These are phyloP conservation scores for Venturia pyrina DNA, from an alignment of 2,329 filamentous ascomycete species.

Conservation along the genomic window DNA sequence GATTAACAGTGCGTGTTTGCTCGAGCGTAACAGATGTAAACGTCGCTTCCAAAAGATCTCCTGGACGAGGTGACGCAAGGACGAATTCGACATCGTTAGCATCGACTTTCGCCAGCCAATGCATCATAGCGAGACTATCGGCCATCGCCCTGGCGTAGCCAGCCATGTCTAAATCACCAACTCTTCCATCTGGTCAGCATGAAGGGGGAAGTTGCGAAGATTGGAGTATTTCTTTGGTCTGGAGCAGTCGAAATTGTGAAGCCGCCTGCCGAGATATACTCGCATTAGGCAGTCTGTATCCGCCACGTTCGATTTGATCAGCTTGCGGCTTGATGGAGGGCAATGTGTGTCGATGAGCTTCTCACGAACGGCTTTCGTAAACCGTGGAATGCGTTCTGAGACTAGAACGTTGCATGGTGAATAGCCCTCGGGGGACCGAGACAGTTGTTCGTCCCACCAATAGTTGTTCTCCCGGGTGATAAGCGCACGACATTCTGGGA, in stretches of 20 bases:
- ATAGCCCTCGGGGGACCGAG: constrained; percentile 18
- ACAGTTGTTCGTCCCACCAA: constrained; percentile 13
- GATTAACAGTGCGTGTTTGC: constrained; percentile 19
- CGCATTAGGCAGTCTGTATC: constrained; percentile 40
- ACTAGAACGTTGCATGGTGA: constrained; percentile 26
- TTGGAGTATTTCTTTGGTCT: constrained; percentile 24
- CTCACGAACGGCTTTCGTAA: constrained; percentile 19
- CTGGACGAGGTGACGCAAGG: constrained; percentile 20
- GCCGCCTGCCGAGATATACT: constrained; percentile 36
- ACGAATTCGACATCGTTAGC: constrained; percentile 49
- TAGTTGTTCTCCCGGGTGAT: neutral
- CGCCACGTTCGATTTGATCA: constrained; percentile 13
- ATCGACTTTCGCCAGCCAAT: constrained; percentile 40
- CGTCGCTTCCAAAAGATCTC: neutral
- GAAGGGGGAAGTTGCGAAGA: constrained; percentile 40
- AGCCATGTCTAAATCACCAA: constrained; percentile 24
- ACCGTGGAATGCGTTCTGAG: constrained; percentile 26
- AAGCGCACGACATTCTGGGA: neutral
- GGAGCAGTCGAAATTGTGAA: constrained; percentile 11
- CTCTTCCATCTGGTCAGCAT: constrained; percentile 39
- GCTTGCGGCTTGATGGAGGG: constrained; percentile 12
- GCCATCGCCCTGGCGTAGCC: constrained; percentile 39
- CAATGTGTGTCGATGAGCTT: constrained; percentile 27
- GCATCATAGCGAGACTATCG: constrained; percentile 39
- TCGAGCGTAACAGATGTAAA: neutral